These are phyloP conservation scores for Phytophthora colocasiae DNA, from an alignment of 352 stramenopile genomes.

Conservation along the genomic window DNA sequence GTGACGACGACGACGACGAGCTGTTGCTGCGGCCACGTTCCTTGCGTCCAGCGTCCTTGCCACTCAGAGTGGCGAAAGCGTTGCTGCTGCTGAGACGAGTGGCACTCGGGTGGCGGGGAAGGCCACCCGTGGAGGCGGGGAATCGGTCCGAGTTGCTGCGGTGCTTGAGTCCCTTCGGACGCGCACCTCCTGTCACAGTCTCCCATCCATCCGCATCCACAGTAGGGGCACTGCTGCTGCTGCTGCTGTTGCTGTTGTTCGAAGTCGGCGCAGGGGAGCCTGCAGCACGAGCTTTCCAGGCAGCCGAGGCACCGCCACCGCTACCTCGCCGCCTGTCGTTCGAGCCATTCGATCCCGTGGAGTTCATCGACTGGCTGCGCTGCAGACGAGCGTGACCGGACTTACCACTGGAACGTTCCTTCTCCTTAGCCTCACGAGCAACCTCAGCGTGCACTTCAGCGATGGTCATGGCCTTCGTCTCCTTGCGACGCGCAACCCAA, in stretches of 20 bases:
- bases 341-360: slow-evolving; percentile 27
- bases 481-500: slow-evolving; percentile 78
- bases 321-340: slow-evolving; percentile 54
- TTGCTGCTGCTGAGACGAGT: slow-evolving; percentile 39
- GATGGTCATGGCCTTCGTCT: slow-evolving; percentile 88
- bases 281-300: slow-evolving; percentile 66
- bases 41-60: slow-evolving; percentile 41
- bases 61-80: slow-evolving; percentile 53
- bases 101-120: slow-evolving; percentile 47
- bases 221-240: slow-evolving; percentile 20
- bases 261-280: slow-evolving; percentile 6
- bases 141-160: slow-evolving; percentile 71
- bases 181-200: slow-evolving; percentile 57
- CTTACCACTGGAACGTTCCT: slow-evolving; percentile 57
- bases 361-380: slow-evolving; percentile 72
- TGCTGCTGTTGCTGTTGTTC: slow-evolving; percentile 8
- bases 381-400: slow-evolving; percentile 49
- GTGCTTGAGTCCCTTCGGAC: slow-evolving; percentile 69
- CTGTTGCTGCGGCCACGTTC: slow-evolving; percentile 64
- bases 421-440: slow-evolving; percentile 74
- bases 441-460: slow-evolving; percentile 80
- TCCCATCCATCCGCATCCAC: slow-evolving; percentile 79
- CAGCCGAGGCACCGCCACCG: slow-evolving; percentile 54
- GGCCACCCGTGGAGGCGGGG: slow-evolving; percentile 20
- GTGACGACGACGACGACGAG: slow-evolving; percentile 46